Conservation (phyloP, 257 asterid species). For the Solanum rostratum region DNA sequence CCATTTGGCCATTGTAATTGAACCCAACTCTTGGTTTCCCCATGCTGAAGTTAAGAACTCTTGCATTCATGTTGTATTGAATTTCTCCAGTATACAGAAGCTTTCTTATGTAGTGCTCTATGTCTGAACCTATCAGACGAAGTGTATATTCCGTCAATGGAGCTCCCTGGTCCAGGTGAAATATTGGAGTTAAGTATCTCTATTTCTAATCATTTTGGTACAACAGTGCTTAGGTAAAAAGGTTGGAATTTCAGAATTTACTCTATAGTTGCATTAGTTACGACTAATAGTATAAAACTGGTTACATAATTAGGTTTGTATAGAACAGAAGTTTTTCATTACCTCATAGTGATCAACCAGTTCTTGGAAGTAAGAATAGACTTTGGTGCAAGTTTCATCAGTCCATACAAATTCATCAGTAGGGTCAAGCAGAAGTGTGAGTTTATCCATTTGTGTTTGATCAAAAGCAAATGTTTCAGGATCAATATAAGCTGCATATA, state of each 20-base stretch:
- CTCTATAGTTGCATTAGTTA: background rate
- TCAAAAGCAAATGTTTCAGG: conserved; percentile 75
- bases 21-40: conserved; percentile 85
- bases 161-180: conserved; percentile 54
- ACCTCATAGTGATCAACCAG: conserved; percentile 90
- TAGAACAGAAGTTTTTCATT: background rate
- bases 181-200: background rate
- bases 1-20: conserved; percentile 45
- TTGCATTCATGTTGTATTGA: conserved; percentile 83
- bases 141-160: conserved; percentile 83
- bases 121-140: conserved; percentile 83
- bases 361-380: conserved; percentile 78
- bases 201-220: background rate
- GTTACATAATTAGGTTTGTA: background rate
- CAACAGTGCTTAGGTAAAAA: background rate
- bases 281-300: background rate
- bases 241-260: background rate
- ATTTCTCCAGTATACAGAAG: conserved; percentile 65
- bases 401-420: conserved; percentile 83
- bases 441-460: conserved; percentile 79
- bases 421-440: conserved; percentile 78
- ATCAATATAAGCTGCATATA: conserved; percentile 75
- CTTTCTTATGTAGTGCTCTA: conserved; percentile 79
- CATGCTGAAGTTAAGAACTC: conserved; percentile 88
- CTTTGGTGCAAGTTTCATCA: conserved; percentile 54